phyloP scores from a whole-genome alignment of 148 eudicot species.

The Diospyros kaki region DNA sequence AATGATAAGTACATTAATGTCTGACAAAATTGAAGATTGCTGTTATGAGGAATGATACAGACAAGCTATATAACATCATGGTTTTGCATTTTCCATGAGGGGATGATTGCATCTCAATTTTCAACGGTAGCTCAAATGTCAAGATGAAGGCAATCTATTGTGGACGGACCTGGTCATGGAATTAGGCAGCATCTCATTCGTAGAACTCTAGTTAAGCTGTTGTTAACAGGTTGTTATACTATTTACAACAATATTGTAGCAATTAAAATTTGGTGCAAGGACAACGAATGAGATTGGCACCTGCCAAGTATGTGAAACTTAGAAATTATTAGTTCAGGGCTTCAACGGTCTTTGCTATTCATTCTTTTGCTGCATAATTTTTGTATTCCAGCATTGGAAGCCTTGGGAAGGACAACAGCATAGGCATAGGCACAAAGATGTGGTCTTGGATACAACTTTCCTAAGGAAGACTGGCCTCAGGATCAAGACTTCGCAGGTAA shows the following conservation, averaged over 20 bases:
- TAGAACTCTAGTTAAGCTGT: too few species aligned
- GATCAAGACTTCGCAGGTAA: constrained; percentile 97
- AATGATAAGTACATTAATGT: too few species aligned
- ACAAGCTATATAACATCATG: neutral
- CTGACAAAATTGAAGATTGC: too few species aligned
- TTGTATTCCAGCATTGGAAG: constrained; percentile 78
- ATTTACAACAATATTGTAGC: too few species aligned
- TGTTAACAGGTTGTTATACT: too few species aligned
- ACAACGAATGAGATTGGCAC: neutral
- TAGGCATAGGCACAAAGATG: constrained; percentile 59
- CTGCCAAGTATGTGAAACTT: neutral
- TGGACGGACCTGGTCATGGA: constrained; percentile 92
- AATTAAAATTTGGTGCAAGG: too few species aligned
- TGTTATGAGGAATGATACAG: neutral
- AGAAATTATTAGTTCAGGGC: neutral
- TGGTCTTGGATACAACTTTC: constrained; percentile 66
- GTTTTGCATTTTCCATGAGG: constrained; percentile 34
- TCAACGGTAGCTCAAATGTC: constrained; percentile 71
- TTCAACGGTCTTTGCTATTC: too few species aligned
- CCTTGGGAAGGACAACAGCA: constrained; percentile 81
- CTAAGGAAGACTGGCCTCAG: constrained; percentile 72
- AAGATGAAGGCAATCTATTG: constrained; percentile 82
- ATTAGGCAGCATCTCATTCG: constrained; percentile 36
- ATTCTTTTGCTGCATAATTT: constrained; percentile 5
- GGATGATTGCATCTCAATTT: constrained; percentile 82